Evolutionary conservation across 495 filamentous ascomycete genomes (phyloP), one percentile per base, ranked within the genome.

Genomic region (Cenococcum geophilum): DNA sequence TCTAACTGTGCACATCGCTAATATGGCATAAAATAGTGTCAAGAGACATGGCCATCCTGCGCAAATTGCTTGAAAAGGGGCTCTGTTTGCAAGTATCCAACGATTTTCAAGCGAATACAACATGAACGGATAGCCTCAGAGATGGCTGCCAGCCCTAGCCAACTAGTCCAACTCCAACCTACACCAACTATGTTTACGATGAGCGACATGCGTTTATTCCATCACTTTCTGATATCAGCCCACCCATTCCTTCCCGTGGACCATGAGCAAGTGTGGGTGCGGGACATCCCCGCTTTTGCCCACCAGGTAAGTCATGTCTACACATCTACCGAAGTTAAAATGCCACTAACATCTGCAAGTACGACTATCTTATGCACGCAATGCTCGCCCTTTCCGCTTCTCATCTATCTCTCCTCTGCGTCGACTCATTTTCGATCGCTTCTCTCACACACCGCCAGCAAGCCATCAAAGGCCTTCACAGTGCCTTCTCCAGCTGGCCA

Each of bases 351-450:
- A 45, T 42, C 5, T n/a, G 12, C 8, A n/a, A 75, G 69, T 72
- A 70, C 47, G 62, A 69, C 0, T 67, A 73, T 52, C 59, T 75
- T 18, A 81, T 86, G 76, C 82, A 86, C 68, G 75, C 80, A 12
- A 82, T 86, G 63, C 77, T 86, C 0, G 81, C 79, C 18, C 77
- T 82, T 40, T 73, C 80, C 0, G 83, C 81, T 27, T 83, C 81
- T 5, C 78, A 84, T 16, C 48, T 60, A 49, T 63, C 65, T 60
- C 55, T 75, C 1, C 53, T 50, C 50, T 32, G 52, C 25, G 49
- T 55, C 18, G 57, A 59, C 22, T 18, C 20, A 35, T 16, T 34
- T 27, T 68, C 69, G 47, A 64, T 50, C 36, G 73, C 74, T 8
- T 80, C 81, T 27, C 76, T 84, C 66, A 57, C 59, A 4, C 81